These are phyloP conservation scores for Tephrocybe sp. DNA, from an alignment of 768 basidiomycete species.

Conservation along the genomic window DNA sequence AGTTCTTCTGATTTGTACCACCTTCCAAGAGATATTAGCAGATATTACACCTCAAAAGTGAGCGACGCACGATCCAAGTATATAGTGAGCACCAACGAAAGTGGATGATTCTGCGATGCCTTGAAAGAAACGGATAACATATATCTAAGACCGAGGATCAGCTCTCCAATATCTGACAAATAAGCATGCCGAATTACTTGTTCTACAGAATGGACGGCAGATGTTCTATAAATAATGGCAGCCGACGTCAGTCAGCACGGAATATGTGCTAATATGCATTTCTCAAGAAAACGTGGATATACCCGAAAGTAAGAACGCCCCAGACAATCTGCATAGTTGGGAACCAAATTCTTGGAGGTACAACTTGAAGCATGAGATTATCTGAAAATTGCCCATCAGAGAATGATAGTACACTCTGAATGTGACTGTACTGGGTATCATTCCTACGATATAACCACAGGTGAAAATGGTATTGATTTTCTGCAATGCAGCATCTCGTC, in stretches of 20 bases:
- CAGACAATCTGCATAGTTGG: conserved; percentile 65
- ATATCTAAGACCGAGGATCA: conserved; percentile 42
- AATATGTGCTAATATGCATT: background rate
- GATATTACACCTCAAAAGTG: background rate
- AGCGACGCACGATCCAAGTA: conserved; percentile 63
- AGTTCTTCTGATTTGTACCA: conserved; percentile 75
- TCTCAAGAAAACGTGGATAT: conserved; percentile 7
- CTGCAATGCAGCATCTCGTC: conserved; percentile 25
- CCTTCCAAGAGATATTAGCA: conserved; percentile 26
- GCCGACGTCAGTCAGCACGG: conserved; percentile 1
- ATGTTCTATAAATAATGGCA: conserved; percentile 40
- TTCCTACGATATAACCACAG: conserved; percentile 74
- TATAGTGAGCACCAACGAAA: conserved; percentile 73
- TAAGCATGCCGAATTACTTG: conserved; percentile 37
- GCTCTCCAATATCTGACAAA: background rate
- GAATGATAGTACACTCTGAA: background rate
- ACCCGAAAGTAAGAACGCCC: conserved; percentile 69
- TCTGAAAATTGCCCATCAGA: conserved; percentile 33
- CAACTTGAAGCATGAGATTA: conserved; percentile 64
- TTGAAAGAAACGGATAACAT: conserved; percentile 71
- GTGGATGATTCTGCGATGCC: conserved; percentile 75
- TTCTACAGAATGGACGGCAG: conserved; percentile 51
- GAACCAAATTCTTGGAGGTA: conserved; percentile 66
- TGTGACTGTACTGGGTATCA: conserved; percentile 56
- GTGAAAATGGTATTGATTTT: conserved; percentile 73